These are phyloP conservation scores for Diversispora eburnea DNA, from an alignment of 192 early-diverging fungal genomes.

Conservation along the genomic window DNA sequence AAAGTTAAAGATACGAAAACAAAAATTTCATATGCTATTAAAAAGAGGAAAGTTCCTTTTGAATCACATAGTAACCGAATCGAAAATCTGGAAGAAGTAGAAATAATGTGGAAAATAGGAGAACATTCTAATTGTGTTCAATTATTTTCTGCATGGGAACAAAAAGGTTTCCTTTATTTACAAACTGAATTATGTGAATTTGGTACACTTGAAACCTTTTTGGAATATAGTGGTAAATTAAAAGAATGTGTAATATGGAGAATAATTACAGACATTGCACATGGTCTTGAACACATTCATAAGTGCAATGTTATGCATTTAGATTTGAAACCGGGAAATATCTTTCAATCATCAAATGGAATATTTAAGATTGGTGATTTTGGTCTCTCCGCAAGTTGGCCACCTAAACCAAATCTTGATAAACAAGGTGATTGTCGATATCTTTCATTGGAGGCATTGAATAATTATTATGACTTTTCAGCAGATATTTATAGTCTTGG, in stretches of 20 bases:
- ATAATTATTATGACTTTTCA: constrained; percentile 62
- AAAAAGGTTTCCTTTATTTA: constrained; percentile 81
- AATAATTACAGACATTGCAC: constrained; percentile 59
- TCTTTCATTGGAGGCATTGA: constrained; percentile 84
- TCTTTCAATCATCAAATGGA: constrained; percentile 65
- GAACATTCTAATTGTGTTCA: constrained; percentile 59
- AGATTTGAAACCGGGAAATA: constrained; percentile 88
- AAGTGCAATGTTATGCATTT: constrained; percentile 70
- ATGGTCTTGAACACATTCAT: constrained; percentile 73
- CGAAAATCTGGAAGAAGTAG: constrained; percentile 75
- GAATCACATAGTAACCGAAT: constrained; percentile 68
- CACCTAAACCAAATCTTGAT: constrained; percentile 44
- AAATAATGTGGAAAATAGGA: constrained; percentile 71
- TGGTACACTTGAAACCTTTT: constrained; percentile 48
- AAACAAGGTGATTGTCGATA: constrained; percentile 92
- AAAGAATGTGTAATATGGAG: constrained; percentile 70
- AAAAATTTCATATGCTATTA: constrained; percentile 76
- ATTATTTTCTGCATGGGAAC: constrained; percentile 86
- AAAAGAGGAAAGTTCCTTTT: constrained; percentile 69
- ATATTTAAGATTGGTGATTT: constrained; percentile 87
- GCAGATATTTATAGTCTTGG: constrained; percentile 88
- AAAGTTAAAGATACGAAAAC: constrained; percentile 65
- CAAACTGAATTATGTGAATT: constrained; percentile 84
- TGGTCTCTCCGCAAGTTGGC: constrained; percentile 71
- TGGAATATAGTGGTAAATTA: constrained; percentile 35